Evolutionary conservation across 768 basidiomycete genomes (phyloP).

Genomic region (Boletales sp.): DNA sequence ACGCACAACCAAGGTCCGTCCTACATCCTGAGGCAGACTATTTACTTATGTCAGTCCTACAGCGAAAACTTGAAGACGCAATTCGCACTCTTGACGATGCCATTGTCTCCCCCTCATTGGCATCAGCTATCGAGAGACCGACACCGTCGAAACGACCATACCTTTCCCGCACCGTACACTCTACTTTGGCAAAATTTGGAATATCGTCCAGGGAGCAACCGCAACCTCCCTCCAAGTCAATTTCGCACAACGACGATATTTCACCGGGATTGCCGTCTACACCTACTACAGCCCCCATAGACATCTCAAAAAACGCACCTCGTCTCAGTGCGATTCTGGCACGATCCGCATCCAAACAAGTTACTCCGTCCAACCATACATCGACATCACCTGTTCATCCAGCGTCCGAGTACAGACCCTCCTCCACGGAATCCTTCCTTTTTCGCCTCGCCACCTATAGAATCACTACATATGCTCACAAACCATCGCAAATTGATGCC

Average conservation of each 20-base stretch:
- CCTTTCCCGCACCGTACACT: constrained; percentile 63
- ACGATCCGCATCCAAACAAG: constrained; percentile 57
- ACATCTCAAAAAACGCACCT: constrained; percentile 57
- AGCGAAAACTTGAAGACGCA: constrained; percentile 84
- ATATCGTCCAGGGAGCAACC: constrained; percentile 50
- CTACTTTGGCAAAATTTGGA: constrained; percentile 76
- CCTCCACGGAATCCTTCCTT: constrained; percentile 71
- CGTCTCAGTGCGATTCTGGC: constrained; percentile 68
- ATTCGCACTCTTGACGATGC: constrained; percentile 68
- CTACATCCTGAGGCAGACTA: not conserved
- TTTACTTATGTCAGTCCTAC: not conserved
- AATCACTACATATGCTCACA: constrained; percentile 76
- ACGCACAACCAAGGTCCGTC: constrained; percentile 43
- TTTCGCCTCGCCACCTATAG: constrained; percentile 74
- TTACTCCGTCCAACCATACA: constrained; percentile 44
- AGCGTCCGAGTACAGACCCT: constrained; percentile 70
- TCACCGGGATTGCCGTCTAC: not conserved
- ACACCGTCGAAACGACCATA: constrained; percentile 51
- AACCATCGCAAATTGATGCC: constrained; percentile 68
- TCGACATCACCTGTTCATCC: constrained; percentile 21
- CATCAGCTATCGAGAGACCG: constrained; percentile 28
- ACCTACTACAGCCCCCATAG: constrained; percentile 10
- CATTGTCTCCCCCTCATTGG: constrained; percentile 37
- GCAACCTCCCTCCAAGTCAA: constrained; percentile 28
- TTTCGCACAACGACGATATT: not conserved